These are phyloP conservation scores for Mucuna pruriens DNA, from an alignment of 306 rosid species.

Conservation along the genomic window DNA sequence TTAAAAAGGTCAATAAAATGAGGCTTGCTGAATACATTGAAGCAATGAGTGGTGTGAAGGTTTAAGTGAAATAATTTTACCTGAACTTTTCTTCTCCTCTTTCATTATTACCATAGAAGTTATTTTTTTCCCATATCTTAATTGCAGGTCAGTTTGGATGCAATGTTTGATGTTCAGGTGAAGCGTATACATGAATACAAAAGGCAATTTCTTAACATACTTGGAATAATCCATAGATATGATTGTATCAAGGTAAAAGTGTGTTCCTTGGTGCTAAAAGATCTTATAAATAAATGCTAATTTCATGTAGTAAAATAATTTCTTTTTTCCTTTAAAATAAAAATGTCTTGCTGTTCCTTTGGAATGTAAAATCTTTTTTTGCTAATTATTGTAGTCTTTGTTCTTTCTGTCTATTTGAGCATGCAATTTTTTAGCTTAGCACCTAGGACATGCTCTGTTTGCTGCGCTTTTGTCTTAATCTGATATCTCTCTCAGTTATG, in stretches of 20 bases:
- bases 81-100: not conserved
- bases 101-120: conserved; percentile 31
- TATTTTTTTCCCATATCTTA: conserved; percentile 30
- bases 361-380: conserved; percentile 17
- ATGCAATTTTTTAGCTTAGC: conserved; percentile 6
- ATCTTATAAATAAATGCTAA: conserved; percentile 13
- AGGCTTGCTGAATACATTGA: conserved; percentile 80
- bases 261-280: conserved; percentile 21
- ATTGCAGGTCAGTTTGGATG: conserved; percentile 77
- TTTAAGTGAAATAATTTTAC: conserved; percentile 33
- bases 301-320: not conserved
- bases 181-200: conserved; percentile 85
- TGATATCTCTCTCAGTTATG: conserved; percentile 7
- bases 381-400: not conserved
- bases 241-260: conserved; percentile 72
- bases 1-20: conserved; percentile 71
- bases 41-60: conserved; percentile 78
- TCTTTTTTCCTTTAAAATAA: not conserved
- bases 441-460: no score
- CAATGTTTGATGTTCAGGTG: conserved; percentile 84
- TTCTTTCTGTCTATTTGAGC: conserved; percentile 28
- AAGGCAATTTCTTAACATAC: conserved; percentile 76
- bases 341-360: not conserved
- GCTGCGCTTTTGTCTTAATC: no score
- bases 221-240: conserved; percentile 77